These are phyloP conservation scores for Trifolium repens DNA, from an alignment of 306 rosid species.

Conservation along the genomic window DNA sequence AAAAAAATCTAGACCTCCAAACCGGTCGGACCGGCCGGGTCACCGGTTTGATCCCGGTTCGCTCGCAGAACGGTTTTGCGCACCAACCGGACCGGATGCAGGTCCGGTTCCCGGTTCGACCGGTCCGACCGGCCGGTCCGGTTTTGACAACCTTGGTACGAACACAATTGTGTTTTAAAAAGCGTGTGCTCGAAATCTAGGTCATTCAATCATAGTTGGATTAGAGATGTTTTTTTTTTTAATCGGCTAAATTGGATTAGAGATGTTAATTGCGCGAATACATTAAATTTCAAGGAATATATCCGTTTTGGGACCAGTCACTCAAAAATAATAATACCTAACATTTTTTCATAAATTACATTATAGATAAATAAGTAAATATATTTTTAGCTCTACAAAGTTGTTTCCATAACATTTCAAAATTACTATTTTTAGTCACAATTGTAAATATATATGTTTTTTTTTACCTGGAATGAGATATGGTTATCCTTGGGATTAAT, in stretches of 20 bases:
- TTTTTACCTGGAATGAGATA: slow-evolving; percentile 70
- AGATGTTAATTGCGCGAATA: not conserved
- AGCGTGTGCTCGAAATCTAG: not conserved
- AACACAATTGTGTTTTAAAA: no score
- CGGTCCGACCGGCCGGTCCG: no score
- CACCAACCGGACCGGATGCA: no score
- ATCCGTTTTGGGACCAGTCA: not conserved
- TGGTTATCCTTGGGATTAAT: slow-evolving; percentile 86
- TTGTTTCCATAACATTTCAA: not conserved
- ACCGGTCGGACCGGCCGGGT: no score
- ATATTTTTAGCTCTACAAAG: not conserved
- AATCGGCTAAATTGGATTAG: no score
- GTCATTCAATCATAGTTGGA: not conserved
- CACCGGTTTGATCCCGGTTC: no score
- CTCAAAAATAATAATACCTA: not conserved
- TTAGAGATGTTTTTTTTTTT: no score
- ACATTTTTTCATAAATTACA: not conserved
- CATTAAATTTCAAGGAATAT: not conserved
- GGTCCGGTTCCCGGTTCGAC: no score
- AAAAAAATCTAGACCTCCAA: no score
- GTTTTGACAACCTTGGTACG: no score
- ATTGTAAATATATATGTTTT: not conserved
- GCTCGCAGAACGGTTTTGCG: no score
- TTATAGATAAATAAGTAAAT: not conserved
- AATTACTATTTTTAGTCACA: not conserved